These are phyloP conservation scores for Sarocladiaceae sp. DNA, from an alignment of 2,329 filamentous ascomycete genomes.

Conservation along the genomic window DNA sequence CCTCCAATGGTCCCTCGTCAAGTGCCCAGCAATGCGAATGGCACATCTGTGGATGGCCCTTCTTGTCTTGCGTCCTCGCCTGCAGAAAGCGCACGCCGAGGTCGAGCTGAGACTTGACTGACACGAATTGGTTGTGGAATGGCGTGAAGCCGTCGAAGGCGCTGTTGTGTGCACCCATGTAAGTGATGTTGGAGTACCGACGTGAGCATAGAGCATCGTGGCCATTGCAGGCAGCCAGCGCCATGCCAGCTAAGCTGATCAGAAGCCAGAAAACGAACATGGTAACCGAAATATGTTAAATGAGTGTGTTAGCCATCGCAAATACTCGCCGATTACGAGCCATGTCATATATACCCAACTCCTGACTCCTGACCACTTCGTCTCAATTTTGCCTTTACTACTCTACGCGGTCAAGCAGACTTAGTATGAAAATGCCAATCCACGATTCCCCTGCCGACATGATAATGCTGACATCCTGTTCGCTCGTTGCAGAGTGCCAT, in stretches of 20 bases:
- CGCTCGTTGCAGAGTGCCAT: neutral
- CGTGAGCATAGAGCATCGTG: constrained; percentile 58
- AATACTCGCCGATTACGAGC: neutral
- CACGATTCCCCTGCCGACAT: neutral
- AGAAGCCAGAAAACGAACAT: neutral
- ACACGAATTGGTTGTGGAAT: constrained; percentile 72
- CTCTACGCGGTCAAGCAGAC: no score
- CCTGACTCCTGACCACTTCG: neutral
- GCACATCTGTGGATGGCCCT: constrained; percentile 43
- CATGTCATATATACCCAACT: neutral
- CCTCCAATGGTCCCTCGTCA: constrained; percentile 51
- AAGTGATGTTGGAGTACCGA: constrained; percentile 77
- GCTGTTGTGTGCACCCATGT: constrained; percentile 78
- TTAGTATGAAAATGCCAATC: neutral
- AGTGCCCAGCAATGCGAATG: constrained; percentile 59
- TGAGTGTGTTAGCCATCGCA: neutral
- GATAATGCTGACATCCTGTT: neutral
- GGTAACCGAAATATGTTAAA: neutral
- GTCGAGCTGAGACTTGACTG: constrained; percentile 67
- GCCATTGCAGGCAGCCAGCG: constrained; percentile 50
- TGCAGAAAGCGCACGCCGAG: constrained; percentile 68
- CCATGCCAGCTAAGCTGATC: constrained; percentile 16
- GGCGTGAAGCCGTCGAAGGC: constrained; percentile 64
- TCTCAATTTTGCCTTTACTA: no score
- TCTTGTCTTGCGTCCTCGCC: constrained; percentile 55